Evolutionary conservation across 331 rosid species (phyloP).

Genomic region (Spiraea crenata): DNA sequence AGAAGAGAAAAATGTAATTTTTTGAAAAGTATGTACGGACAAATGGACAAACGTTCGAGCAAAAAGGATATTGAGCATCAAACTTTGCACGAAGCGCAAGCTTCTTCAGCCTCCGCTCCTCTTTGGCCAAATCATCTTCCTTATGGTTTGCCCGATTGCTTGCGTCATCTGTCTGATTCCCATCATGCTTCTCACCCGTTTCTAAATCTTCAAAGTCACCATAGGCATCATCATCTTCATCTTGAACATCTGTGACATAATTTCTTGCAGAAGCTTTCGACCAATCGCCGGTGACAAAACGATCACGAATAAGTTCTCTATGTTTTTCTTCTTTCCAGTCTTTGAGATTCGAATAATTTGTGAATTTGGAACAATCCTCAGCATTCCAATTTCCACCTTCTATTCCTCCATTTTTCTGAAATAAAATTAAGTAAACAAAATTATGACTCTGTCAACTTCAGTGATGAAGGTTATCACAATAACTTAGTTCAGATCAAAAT

Average conservation of each 20-base stretch:
- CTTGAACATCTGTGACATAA: slow-evolving; percentile 29
- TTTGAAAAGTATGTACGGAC: not conserved
- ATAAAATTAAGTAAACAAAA: slow-evolving; percentile 14
- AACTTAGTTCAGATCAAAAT: not conserved
- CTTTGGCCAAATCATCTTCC: slow-evolving; percentile 51
- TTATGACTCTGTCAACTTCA: not conserved
- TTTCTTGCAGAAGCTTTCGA: slow-evolving; percentile 76
- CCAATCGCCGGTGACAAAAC: slow-evolving; percentile 88
- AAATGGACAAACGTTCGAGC: slow-evolving; percentile 5
- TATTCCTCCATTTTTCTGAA: slow-evolving; percentile 39
- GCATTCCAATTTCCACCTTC: slow-evolving; percentile 44
- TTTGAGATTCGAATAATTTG: slow-evolving; percentile 35
- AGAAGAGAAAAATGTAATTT: not conserved
- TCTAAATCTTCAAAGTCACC: slow-evolving; percentile 98
- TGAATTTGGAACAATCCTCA: slow-evolving; percentile 81
- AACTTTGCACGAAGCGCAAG: slow-evolving; percentile 88
- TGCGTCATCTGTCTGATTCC: slow-evolving; percentile 28
- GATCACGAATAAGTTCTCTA: slow-evolving; percentile 57
- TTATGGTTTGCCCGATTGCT: slow-evolving; percentile 27
- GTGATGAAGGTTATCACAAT: not conserved
- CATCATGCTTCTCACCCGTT: slow-evolving; percentile 58
- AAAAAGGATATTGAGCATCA: slow-evolving; percentile 86
- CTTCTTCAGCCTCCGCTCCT: slow-evolving; percentile 70
- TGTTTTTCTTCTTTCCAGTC: slow-evolving; percentile 48
- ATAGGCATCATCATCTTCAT: slow-evolving; percentile 49